A percentile compares a stretch with the other conserved stretches of the same genome.
Conservation (phyloP, 176 grass and related monocot genomes). For the Otatea glauca region DNA sequence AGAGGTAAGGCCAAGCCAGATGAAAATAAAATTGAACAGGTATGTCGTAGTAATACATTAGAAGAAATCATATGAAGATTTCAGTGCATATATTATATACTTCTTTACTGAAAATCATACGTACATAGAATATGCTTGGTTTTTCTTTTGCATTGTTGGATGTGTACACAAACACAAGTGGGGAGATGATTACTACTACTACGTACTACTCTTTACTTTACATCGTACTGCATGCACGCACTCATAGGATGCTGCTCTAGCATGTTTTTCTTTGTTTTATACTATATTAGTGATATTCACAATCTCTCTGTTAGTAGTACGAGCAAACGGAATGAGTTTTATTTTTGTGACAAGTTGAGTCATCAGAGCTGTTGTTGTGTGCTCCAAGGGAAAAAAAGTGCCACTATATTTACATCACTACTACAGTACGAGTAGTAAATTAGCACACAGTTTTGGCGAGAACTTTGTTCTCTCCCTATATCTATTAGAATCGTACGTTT, state of each 20-base stretch:
- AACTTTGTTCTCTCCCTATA: neutral
- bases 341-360: conserved; percentile 2
- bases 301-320: neutral
- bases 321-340: neutral
- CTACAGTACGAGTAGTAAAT: neutral
- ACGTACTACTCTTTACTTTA: neutral
- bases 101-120: neutral
- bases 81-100: neutral
- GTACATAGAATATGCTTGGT: neutral
- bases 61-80: neutral
- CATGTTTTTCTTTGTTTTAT: neutral
- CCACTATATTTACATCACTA: neutral
- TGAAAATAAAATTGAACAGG: conserved; percentile 4
- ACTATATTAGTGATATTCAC: neutral
- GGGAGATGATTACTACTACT: neutral
- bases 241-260: neutral
- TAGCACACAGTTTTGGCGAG: neutral
- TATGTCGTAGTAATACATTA: neutral
- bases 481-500: neutral
- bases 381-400: neutral
- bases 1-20: neutral
- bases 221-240: conserved; percentile 5
- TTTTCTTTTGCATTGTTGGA: neutral
- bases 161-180: neutral
- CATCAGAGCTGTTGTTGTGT: conserved; percentile 1